Conservation (phyloP, 2,329 filamentous ascomycete genomes). For the Colletotrichum eremochloae region DNA sequence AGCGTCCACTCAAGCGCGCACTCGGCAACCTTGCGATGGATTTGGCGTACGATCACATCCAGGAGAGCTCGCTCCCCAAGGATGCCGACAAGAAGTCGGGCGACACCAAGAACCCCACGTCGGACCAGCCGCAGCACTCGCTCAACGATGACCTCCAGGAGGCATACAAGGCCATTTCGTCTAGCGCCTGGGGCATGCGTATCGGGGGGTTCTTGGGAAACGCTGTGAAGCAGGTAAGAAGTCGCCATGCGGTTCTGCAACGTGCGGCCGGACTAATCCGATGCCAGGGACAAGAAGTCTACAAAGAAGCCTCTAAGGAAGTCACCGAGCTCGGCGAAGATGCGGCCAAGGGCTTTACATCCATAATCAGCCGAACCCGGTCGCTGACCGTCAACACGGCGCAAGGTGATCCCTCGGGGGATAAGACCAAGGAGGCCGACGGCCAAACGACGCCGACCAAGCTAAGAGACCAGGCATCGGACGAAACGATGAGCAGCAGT, state of each 20-base stretch:
- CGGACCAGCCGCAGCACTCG: constrained; percentile 61
- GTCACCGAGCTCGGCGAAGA: constrained; percentile 83
- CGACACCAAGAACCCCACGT: constrained; percentile 54
- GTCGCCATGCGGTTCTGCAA: neutral
- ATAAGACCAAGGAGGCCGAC: constrained; percentile 41
- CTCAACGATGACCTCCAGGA: constrained; percentile 93
- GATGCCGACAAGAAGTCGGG: constrained; percentile 63
- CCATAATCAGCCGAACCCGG: constrained; percentile 79
- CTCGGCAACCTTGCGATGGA: constrained; percentile 74
- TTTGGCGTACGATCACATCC: constrained; percentile 96
- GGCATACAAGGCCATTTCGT: constrained; percentile 93
- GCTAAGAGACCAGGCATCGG: constrained; percentile 54
- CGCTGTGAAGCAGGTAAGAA: constrained; percentile 88
- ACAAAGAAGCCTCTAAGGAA: constrained; percentile 89
- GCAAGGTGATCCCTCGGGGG: constrained; percentile 43
- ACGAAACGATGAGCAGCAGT: constrained; percentile 58
- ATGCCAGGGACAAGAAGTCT: constrained; percentile 80
- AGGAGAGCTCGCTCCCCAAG: constrained; percentile 81
- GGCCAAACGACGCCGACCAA: constrained; percentile 62
- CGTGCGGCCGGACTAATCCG: constrained; percentile 12
- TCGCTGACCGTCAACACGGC: constrained; percentile 74
- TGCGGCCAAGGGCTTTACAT: constrained; percentile 83
- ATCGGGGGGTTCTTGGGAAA: constrained; percentile 91
- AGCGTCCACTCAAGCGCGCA: constrained; percentile 14
- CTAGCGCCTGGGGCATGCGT: constrained; percentile 89